Evolutionary conservation across 495 filamentous ascomycete species (phyloP).

Genomic region (Xylaria intraflava): DNA sequence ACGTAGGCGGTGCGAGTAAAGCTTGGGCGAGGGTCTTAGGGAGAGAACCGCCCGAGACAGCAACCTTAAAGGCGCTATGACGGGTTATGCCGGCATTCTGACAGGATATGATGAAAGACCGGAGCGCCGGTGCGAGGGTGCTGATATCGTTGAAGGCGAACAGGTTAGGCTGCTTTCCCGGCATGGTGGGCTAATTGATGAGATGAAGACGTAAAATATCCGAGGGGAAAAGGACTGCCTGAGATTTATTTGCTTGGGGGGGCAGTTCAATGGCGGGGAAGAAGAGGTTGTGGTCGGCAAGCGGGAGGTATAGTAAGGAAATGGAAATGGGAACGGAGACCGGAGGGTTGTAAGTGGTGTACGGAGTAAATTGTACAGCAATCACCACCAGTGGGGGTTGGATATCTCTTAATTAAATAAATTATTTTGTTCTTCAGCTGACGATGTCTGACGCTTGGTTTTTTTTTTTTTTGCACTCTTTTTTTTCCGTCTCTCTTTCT

Average conservation of each 20-base stretch:
- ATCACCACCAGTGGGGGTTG: too few species aligned
- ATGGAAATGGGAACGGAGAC: too few species aligned
- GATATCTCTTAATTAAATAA: too few species aligned
- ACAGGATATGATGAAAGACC: conserved; percentile 68
- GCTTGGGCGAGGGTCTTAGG: conserved; percentile 76
- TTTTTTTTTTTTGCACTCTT: too few species aligned
- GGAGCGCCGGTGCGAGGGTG: conserved; percentile 64
- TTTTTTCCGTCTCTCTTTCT: too few species aligned
- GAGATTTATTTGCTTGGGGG: not conserved
- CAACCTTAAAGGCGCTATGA: conserved; percentile 81
- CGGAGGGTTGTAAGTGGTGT: too few species aligned
- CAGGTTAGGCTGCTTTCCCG: conserved; percentile 68
- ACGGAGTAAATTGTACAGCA: too few species aligned
- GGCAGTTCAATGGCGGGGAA: too few species aligned
- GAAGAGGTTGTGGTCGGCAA: too few species aligned
- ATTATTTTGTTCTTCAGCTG: too few species aligned
- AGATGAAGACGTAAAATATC: not conserved
- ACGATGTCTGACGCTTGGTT: too few species aligned
- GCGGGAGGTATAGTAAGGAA: too few species aligned
- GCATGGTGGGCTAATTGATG: conserved; percentile 43
- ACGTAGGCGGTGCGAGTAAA: conserved; percentile 58
- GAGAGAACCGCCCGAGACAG: conserved; percentile 89
- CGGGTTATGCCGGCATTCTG: conserved; percentile 74
- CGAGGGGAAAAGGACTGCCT: not conserved
- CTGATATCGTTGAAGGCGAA: conserved; percentile 67